Conservation (phyloP, 2,329 filamentous ascomycete species). For the Penicillium sp. region DNA sequence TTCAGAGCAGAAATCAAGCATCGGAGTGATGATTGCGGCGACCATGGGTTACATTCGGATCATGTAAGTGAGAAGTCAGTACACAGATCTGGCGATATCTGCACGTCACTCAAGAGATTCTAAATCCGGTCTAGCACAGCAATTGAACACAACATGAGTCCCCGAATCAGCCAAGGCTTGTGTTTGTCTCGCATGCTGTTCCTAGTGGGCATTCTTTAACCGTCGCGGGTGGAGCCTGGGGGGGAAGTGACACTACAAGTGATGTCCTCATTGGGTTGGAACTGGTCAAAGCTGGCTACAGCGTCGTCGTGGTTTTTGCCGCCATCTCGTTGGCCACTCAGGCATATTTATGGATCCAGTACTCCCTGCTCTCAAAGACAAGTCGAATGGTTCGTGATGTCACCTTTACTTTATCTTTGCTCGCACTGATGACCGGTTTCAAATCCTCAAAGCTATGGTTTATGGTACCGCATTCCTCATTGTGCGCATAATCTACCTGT, state of each 20-base stretch:
- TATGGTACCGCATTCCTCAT: background rate
- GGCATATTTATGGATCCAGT: constrained; percentile 20
- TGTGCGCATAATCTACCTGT: constrained; percentile 14
- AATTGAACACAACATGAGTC: background rate
- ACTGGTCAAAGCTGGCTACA: constrained; percentile 24
- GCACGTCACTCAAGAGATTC: too few species aligned
- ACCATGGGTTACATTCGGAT: constrained; percentile 25
- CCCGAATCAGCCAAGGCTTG: background rate
- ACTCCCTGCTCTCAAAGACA: constrained; percentile 2
- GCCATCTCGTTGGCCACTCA: constrained; percentile 18
- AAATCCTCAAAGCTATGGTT: background rate
- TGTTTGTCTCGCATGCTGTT: background rate
- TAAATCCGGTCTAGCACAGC: background rate
- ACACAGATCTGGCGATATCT: too few species aligned
- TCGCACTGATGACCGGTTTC: background rate
- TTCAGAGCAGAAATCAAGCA: background rate
- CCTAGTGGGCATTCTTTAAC: background rate
- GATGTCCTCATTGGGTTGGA: background rate
- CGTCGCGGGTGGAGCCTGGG: background rate
- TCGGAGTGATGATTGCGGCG: constrained; percentile 18
- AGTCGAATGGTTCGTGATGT: constrained; percentile 3
- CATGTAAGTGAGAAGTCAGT: constrained; percentile 13
- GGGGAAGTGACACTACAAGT: background rate
- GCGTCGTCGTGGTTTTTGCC: constrained; percentile 18
- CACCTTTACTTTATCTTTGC: background rate